Base-by-base conservation (phyloP, 345 rosid genomes). In the Xanthoceras sorbifolium region DNA sequence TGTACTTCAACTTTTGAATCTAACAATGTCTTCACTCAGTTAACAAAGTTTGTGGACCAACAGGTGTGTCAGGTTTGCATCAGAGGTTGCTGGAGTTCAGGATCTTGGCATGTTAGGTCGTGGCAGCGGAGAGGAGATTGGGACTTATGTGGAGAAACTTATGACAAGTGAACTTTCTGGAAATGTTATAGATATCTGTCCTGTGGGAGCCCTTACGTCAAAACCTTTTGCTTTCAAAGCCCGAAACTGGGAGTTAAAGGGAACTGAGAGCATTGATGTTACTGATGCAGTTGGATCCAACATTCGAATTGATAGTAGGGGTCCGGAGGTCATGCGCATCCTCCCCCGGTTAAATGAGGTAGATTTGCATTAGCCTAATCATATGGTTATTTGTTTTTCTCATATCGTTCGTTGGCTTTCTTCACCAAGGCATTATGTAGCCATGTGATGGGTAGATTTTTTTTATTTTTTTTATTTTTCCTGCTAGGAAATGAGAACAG, bases 161-260 rank as follows among this genome's bases (percentile, higher is more conserved):
- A 96, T 96, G 99, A 91, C 97, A 64, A 96, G 99, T 86, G 99
- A 96, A 77, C 98, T 96, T 69, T 94, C 98, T 78, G 99, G 99
- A 87, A 96, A 94, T 72, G 97, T 94, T 10, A 96, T 96, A 36
- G 99, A 96, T 74, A 96, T 96, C 25, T 96, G 99, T 85, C 99
- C 99, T 66, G 99, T 94, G 18, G 98, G 99, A 66, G 98, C 99
- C 71, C 92, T 96, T 67, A 96, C 98, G 54, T 96, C 99, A 32
- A 96, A 96, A 82, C 97, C 99, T 1, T 96, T 94, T 88, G 99
- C 98, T 67, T 96, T 96, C 82, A 96, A 92, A 84, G 98, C 99
- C 25, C 91, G 99, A 81, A 96, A 96, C 78, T 96, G 98, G 99
- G 99, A 96, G 83, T 86, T 96, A 86, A 96, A 94, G 82, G 99